Evolutionary conservation across 1,284 basidiomycete genomes (phyloP).

Genomic region (Malassezia caprae): DNA sequence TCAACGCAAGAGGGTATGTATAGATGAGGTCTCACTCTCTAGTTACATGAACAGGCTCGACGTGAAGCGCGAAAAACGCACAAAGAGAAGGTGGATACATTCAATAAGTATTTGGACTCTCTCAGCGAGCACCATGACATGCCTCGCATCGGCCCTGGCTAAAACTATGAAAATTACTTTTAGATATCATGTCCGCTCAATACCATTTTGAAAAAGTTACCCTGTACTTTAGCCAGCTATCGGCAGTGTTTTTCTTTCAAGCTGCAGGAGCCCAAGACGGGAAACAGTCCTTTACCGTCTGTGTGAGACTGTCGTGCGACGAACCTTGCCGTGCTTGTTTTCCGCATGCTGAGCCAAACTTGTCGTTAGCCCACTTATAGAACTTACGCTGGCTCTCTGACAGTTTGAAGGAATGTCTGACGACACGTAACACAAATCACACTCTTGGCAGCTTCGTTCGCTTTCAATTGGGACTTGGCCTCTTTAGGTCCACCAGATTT

Average conservation of each 20-base stretch:
- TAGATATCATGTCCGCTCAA: background rate
- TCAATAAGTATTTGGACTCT: slow-evolving; percentile 72
- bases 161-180: background rate
- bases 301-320: slow-evolving; percentile 4
- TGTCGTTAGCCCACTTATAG: background rate
- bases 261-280: slow-evolving; percentile 11
- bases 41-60: slow-evolving; percentile 54
- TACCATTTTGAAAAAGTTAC: background rate
- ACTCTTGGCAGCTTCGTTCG: slow-evolving; percentile 50
- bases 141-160: slow-evolving; percentile 59
- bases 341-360: slow-evolving; percentile 32
- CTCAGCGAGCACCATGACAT: slow-evolving; percentile 88
- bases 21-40: background rate
- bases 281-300: slow-evolving; percentile 19
- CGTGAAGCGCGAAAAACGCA: slow-evolving; percentile 77
- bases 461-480: slow-evolving; percentile 42
- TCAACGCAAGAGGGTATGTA: slow-evolving; percentile 67
- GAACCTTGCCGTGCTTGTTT: slow-evolving; percentile 37
- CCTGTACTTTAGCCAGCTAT: background rate
- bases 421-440: slow-evolving; percentile 52
- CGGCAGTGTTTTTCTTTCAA: background rate
- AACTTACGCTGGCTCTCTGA: slow-evolving; percentile 48
- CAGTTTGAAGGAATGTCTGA: slow-evolving; percentile 52
- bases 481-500: slow-evolving; percentile 26
- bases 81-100: slow-evolving; percentile 82